Evolutionary conservation across 371 early-diverging fungal genomes (phyloP), one percentile per base, ranked within the genome.

Genomic region (Mortierella sp.): DNA sequence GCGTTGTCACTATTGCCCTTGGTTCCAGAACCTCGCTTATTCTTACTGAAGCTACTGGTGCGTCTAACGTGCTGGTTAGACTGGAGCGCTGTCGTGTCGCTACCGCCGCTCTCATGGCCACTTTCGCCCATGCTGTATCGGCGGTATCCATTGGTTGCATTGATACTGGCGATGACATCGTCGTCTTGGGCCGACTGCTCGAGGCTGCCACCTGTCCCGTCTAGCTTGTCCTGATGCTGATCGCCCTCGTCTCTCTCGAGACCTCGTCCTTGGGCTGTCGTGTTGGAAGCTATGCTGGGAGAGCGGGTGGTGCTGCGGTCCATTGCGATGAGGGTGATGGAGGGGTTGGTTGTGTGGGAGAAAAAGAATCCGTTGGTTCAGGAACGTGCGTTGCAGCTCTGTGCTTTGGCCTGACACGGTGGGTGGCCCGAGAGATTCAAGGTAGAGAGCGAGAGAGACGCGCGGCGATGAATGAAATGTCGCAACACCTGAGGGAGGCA

Each of bases 121-220:
- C 61, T 71, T 21, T 65, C 63, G 28, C 51, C 67, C 19, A 63
- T 49, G 39, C 67, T 73, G 48, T 73, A 73, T 44, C 57, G 59
- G 31, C 34, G 60, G 47, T 51, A 58, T 17, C 66, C 55, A 31
- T 55, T 67, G 51, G 41, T 50, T 28, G 41, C 34, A 22, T 24
- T 31, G 25, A 40, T 39, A 27, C 47, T 54, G 50, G 34, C 14
- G 4, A 37, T 22, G 39, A 16, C 29, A 24, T 48, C 27, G 29
- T 39, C n/a, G 0, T 37, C 28, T 4, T 52, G 45, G 27, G 58
- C 44, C 3, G 52, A 9, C 25, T 22, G 19, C 52, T n/a, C 37
- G 16, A 59, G 9, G 24, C 17, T 27, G 2, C 37, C 13, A 14
- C 43, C 24, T 22, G 47, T 47, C 47, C 47, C 2, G 19, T 28